Percentiles rank a stretch among this genome's conserved stretches.
These are phyloP conservation scores for Sphenostylis stenocarpa DNA, from an alignment of 306 rosid species.

Conservation along the genomic window DNA sequence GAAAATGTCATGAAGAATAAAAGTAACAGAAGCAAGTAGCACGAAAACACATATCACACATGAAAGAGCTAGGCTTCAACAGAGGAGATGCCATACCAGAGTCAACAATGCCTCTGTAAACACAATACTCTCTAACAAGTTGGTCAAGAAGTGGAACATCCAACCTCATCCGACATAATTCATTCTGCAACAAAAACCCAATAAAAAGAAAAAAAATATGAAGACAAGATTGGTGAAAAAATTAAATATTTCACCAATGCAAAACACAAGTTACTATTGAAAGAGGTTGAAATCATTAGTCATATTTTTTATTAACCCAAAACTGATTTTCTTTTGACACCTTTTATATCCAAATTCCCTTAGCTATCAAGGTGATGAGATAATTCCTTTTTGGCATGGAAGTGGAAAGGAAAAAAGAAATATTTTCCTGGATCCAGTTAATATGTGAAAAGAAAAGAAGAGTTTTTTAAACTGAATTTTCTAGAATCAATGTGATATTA, in stretches of 20 bases:
- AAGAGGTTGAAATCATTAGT: conserved; percentile 11
- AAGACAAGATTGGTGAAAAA: conserved; percentile 6
- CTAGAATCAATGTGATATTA: neutral
- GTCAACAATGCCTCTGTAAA: conserved; percentile 94
- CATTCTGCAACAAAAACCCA: conserved; percentile 70
- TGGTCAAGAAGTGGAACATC: conserved; percentile 89
- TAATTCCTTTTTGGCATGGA: neutral
- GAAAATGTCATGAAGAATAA: conserved; percentile 8
- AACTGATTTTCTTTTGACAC: neutral
- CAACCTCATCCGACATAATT: conserved; percentile 82
- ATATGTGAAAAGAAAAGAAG: neutral
- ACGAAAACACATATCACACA: neutral
- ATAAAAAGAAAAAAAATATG: conserved; percentile 3
- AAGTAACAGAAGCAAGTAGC: neutral
- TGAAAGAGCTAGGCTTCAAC: conserved; percentile 26
- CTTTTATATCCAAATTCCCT: conserved; percentile 3
- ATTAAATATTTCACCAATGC: neutral
- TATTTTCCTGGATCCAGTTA: conserved; percentile 8
- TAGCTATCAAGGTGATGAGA: conserved; percentile 3
- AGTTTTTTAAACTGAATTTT: conserved; percentile 10
- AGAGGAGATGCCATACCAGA: conserved; percentile 51
- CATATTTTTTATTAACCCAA: conserved; percentile 11
- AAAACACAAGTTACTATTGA: neutral
- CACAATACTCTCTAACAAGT: conserved; percentile 94
- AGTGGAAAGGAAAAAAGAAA: conserved; percentile 11